A percentile compares a stretch with the other conserved stretches of the same genome.
These are phyloP conservation scores for Spathaspora sp. DNA, from an alignment of 805 yeast species.

Conservation along the genomic window DNA sequence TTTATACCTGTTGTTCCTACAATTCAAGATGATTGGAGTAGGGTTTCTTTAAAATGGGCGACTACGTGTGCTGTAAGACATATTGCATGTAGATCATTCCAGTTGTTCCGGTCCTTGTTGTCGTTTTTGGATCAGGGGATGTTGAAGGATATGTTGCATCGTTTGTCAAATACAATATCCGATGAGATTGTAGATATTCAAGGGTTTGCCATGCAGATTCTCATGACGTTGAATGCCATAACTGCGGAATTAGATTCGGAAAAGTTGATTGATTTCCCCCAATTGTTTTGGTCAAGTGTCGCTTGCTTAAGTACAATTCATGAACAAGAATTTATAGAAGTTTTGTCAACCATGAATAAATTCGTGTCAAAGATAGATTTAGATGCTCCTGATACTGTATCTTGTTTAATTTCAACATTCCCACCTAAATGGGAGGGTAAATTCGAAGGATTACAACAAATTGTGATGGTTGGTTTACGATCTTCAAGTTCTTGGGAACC, in stretches of 20 bases:
- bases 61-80: slow-evolving; percentile 97
- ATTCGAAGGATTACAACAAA: slow-evolving; percentile 82
- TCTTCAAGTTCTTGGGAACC: slow-evolving; percentile 79
- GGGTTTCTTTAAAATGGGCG: slow-evolving; percentile 85
- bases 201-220: slow-evolving; percentile 94
- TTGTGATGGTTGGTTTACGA: slow-evolving; percentile 77
- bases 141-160: slow-evolving; percentile 90
- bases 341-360: slow-evolving; percentile 74
- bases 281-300: slow-evolving; percentile 90
- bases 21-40: slow-evolving; percentile 81
- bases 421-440: slow-evolving; percentile 96
- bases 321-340: slow-evolving; percentile 90
- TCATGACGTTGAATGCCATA: slow-evolving; percentile 92
- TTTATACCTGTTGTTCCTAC: slow-evolving; percentile 46
- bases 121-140: slow-evolving; percentile 78
- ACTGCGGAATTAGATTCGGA: slow-evolving; percentile 81
- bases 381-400: slow-evolving; percentile 80
- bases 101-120: slow-evolving; percentile 80
- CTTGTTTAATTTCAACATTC: slow-evolving; percentile 77
- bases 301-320: slow-evolving; percentile 88
- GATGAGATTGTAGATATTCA: slow-evolving; percentile 89
- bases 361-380: slow-evolving; percentile 83
- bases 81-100: slow-evolving; percentile 94
- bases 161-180: slow-evolving; percentile 88
- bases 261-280: slow-evolving; percentile 83